Conservation (phyloP, 1,284 basidiomycete species). For the Trametes versicolor region DNA sequence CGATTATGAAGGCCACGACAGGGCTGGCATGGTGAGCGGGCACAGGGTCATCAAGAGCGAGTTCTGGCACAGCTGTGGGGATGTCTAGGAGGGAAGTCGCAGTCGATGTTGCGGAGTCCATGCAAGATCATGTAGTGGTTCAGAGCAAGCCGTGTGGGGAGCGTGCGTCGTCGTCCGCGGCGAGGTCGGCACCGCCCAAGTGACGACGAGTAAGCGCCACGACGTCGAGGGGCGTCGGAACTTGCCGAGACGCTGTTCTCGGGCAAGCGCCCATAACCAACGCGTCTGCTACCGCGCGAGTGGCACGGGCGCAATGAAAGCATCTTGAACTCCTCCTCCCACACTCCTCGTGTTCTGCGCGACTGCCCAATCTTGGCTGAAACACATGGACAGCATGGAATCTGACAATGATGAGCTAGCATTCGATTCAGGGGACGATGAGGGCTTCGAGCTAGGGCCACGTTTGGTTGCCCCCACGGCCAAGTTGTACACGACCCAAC, state of each 20-base stretch:
- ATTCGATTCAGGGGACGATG: slow-evolving; percentile 49
- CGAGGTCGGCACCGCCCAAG: slow-evolving; percentile 15
- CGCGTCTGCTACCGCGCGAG: slow-evolving; percentile 3
- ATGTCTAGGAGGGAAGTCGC: slow-evolving; percentile 22
- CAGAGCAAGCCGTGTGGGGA: slow-evolving; percentile 4
- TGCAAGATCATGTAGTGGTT: slow-evolving; percentile 26
- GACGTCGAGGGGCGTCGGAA: slow-evolving; percentile 17
- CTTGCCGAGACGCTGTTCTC: slow-evolving; percentile 3
- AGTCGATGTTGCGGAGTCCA: slow-evolving; percentile 30
- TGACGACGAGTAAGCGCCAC: slow-evolving; percentile 15
- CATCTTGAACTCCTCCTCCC: slow-evolving; percentile 2
- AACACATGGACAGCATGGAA: slow-evolving; percentile 25
- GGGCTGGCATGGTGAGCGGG: slow-evolving; percentile 60
- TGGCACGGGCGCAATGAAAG: neutral
- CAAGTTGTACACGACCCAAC: slow-evolving; percentile 51
- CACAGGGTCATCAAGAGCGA: slow-evolving; percentile 36
- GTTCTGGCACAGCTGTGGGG: slow-evolving; percentile 20
- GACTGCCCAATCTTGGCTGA: neutral
- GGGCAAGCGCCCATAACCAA: slow-evolving; percentile 6
- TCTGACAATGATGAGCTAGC: slow-evolving; percentile 62
- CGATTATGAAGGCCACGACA: slow-evolving; percentile 81
- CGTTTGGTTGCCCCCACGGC: slow-evolving; percentile 52
- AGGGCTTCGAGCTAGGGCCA: slow-evolving; percentile 58
- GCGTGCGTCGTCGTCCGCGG: slow-evolving; percentile 6
- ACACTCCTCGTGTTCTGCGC: too few species aligned